A percentile compares a stretch with the other conserved stretches of the same genome.
phyloP scores from a whole-genome alignment of 305 asterid genomes.

The Withania somnifera region DNA sequence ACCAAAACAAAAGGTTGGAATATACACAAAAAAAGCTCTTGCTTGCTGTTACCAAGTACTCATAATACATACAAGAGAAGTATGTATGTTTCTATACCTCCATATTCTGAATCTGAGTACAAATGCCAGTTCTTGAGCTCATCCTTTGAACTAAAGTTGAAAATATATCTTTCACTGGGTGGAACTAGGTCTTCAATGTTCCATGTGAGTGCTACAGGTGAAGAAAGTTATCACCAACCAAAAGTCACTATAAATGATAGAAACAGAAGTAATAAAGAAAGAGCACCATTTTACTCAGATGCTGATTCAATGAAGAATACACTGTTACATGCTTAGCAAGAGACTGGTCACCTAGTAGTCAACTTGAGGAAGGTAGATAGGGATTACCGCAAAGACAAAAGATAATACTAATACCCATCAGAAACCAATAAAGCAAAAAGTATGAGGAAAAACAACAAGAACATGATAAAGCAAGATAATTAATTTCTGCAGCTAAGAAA shows the following conservation, averaged over 20 bases:
- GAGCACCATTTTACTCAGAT: neutral
- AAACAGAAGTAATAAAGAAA: neutral
- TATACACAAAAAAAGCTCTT: neutral
- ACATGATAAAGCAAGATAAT: neutral
- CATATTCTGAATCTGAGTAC: constrained; percentile 93
- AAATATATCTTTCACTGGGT: constrained; percentile 69
- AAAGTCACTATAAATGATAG: neutral
- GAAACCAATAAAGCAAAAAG: neutral
- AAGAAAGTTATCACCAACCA: constrained; percentile 4
- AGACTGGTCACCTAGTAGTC: neutral
- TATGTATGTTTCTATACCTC: constrained; percentile 38
- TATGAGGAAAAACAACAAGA: neutral
- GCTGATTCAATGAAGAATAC: neutral
- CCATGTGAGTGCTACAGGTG: constrained; percentile 72
- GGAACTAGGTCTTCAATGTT: constrained; percentile 74
- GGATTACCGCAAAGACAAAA: neutral
- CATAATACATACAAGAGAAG: neutral
- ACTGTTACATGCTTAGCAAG: neutral
- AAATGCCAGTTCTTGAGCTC: constrained; percentile 85
- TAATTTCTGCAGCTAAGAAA: neutral
- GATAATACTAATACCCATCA: neutral
- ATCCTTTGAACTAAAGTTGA: constrained; percentile 57
- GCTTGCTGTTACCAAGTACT: neutral
- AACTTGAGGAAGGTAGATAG: neutral
- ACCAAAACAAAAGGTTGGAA: neutral